Evolutionary conservation across 1,139 yeast species (phyloP), one percentile per base, ranked within the genome.

Genomic region (Debaryomyces subglobosus): DNA sequence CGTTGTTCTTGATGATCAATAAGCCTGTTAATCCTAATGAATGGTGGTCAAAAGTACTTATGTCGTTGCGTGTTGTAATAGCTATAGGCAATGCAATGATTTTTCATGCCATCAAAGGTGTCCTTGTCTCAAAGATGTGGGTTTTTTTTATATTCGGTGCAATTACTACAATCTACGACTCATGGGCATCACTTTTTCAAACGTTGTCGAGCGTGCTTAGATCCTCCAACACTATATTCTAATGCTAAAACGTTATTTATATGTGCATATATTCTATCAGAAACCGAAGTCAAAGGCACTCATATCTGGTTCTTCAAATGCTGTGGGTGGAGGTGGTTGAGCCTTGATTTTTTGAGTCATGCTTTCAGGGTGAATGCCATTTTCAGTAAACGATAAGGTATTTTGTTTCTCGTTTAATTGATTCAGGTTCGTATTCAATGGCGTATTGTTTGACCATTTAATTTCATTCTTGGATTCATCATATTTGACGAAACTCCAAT

Each of bases 261-360:
- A 43, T 34, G 32, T 12, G 27, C 37, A 39, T 42, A 20, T 35
- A 36, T 40, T 49, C 30, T 27, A 27, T 27, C 58, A 77, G 50
- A 74, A 76, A 1, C 87, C 88, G 65, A 86, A 86, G 50, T 77
- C 78, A 61, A 87, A 87, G 0, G 91, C 78, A 61, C 89, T 84
- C 94, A 87, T 86, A 60, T 87, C 94, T 0, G 92, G 92, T 61
- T 87, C 95, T 53, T 77, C 81, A 62, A 85, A 85, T 34, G 81
- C 84, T 3, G 65, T 63, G 23, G 75, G 68, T 1, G 81, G 77
- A 4, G 89, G 85, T 1, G 86, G 82, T 33, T 47, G 47, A 13
- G 54, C 44, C 20, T 49, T 48, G 34, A 16, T 40, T 30, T 12
- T 36, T 3, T 37, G 43, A 42, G 37, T 38, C 38, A 36, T 40